Percentiles rank a stretch among this genome's conserved stretches.
Conservation (phyloP, 1,284 basidiomycete genomes). For the Ceratobasidium sp. region DNA sequence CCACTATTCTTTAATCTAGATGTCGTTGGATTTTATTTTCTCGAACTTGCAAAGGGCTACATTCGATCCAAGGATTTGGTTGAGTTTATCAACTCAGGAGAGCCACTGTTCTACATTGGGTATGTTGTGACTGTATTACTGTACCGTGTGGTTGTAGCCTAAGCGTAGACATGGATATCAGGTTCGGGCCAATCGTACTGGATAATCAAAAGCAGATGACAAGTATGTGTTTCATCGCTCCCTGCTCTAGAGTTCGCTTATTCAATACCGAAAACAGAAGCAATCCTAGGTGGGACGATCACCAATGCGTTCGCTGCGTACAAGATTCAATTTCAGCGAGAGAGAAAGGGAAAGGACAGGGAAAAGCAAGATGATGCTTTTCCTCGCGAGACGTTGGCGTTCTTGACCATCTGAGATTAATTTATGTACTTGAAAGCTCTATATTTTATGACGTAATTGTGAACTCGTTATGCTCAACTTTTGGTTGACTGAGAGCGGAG, state of each 20-base stretch:
- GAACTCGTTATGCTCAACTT: too few relatives aligned
- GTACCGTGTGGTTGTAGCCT: too few relatives aligned
- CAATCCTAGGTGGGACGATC: constrained; percentile 61
- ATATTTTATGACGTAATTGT: too few relatives aligned
- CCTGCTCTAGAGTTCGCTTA: background rate
- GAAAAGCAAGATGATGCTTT: constrained; percentile 45
- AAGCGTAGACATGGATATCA: constrained; percentile 42
- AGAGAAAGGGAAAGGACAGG: constrained; percentile 45
- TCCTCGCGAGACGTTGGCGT: too few relatives aligned
- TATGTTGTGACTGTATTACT: too few relatives aligned
- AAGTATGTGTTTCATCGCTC: constrained; percentile 46
- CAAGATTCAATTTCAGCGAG: constrained; percentile 38
- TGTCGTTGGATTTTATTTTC: constrained; percentile 69
- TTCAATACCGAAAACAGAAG: constrained; percentile 44
- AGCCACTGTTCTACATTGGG: constrained; percentile 67
- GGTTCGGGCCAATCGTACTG: constrained; percentile 69
- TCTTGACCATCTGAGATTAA: too few relatives aligned
- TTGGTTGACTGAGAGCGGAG: too few relatives aligned
- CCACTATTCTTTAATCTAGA: constrained; percentile 52
- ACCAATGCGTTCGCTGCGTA: constrained; percentile 52
- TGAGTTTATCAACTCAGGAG: constrained; percentile 58
- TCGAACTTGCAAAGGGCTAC: constrained; percentile 59
- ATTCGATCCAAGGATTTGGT: constrained; percentile 56
- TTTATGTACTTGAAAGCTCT: too few relatives aligned
- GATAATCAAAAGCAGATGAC: constrained; percentile 64